Conservation (phyloP, 306 rosid genomes). For the Ormosia emarginata region DNA sequence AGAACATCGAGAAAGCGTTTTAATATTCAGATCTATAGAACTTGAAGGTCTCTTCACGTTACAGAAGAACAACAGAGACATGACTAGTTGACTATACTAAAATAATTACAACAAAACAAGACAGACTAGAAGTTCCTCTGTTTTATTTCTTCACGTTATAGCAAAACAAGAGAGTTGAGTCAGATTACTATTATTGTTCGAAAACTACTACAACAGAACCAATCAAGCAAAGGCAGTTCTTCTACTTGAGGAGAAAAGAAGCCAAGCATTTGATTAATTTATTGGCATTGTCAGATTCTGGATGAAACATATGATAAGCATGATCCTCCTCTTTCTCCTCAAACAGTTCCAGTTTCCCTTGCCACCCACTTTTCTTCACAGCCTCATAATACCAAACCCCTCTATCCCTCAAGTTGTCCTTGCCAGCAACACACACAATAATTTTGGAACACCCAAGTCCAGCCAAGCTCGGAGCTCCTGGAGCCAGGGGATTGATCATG, state of each 20-base stretch:
- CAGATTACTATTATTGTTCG: background rate
- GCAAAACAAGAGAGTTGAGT: background rate
- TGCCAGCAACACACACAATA: conserved; percentile 35
- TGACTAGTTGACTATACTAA: no score
- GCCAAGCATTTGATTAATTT: background rate
- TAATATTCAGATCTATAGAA: no score
- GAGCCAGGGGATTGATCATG: conserved; percentile 26
- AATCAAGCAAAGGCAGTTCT: background rate
- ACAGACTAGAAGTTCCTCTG: no score
- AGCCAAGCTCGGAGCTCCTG: conserved; percentile 38
- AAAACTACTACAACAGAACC: background rate
- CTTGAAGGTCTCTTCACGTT: no score
- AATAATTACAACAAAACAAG: no score
- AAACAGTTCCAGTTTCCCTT: conserved; percentile 33
- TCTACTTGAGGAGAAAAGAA: background rate
- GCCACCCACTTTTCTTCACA: conserved; percentile 39
- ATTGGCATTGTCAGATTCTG: conserved; percentile 6
- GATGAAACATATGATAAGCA: conserved; percentile 23
- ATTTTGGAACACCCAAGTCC: conserved; percentile 36
- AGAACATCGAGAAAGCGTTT: no score
- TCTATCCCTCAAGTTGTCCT: conserved; percentile 34
- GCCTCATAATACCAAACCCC: conserved; percentile 34
- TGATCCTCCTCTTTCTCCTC: conserved; percentile 34
- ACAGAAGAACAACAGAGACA: no score
- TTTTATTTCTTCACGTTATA: no score